These are phyloP conservation scores for Colletotrichum falcatum DNA, from an alignment of 2,329 filamentous ascomycete species.

Conservation along the genomic window DNA sequence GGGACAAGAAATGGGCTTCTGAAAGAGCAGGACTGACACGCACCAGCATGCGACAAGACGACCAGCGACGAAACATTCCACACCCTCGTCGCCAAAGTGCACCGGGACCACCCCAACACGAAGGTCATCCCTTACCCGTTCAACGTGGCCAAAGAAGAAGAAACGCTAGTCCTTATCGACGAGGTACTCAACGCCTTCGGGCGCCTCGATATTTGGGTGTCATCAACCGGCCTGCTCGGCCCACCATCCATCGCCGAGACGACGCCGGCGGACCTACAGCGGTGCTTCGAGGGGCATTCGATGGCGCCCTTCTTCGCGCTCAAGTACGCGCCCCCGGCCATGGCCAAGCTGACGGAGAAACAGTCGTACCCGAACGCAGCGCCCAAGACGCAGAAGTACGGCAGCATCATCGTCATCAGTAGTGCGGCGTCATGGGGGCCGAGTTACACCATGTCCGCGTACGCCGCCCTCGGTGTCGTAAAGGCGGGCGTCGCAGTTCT, in stretches of 20 bases:
- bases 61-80: conserved; percentile 55
- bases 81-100: conserved; percentile 55
- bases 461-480: conserved; percentile 72
- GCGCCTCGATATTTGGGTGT: conserved; percentile 71
- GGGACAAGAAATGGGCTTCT: neutral
- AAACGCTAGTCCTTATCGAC: conserved; percentile 70
- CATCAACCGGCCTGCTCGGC: conserved; percentile 67
- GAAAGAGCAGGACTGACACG: neutral
- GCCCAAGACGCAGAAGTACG: conserved; percentile 70
- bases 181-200: conserved; percentile 71
- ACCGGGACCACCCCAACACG: conserved; percentile 62
- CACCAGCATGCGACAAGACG: conserved; percentile 61
- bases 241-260: conserved; percentile 68
- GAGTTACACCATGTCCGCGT: conserved; percentile 69
- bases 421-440: conserved; percentile 70
- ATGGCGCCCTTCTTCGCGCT: conserved; percentile 74
- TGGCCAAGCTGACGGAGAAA: conserved; percentile 68
- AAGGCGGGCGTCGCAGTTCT: conserved; percentile 67
- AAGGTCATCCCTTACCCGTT: conserved; percentile 73
- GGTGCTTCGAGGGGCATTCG: conserved; percentile 70
- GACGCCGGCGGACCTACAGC: conserved; percentile 65
- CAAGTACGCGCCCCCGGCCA: conserved; percentile 73
- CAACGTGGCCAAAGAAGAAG: conserved; percentile 68
- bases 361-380: conserved; percentile 71
- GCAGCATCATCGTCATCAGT: conserved; percentile 71